Evolutionary conservation across 1,284 basidiomycete genomes (phyloP).

Genomic region (Malassezia sympodialis): DNA sequence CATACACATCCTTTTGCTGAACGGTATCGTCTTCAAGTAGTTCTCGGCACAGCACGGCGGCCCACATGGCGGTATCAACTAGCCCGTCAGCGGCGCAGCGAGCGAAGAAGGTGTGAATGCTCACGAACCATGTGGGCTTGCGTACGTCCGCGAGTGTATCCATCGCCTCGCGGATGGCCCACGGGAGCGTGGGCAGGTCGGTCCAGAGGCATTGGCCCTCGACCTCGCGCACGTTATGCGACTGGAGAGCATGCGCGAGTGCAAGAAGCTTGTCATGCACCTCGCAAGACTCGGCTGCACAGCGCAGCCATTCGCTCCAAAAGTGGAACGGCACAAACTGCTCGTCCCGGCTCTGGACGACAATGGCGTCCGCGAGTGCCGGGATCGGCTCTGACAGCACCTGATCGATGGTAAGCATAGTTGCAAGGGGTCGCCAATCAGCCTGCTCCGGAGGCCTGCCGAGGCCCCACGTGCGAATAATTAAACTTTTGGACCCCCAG

Average conservation of each 20-base stretch:
- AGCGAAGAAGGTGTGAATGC: background rate
- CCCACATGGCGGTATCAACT: background rate
- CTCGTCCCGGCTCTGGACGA: background rate
- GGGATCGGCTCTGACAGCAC: background rate
- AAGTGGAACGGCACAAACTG: slow-evolving; percentile 1
- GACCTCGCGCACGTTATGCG: background rate
- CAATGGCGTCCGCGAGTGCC: background rate
- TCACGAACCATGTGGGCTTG: background rate
- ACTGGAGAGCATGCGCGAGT: background rate
- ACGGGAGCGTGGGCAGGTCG: background rate
- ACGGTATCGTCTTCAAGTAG: background rate
- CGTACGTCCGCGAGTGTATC: background rate
- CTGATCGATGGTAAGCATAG: background rate
- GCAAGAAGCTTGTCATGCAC: background rate
- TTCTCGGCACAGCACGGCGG: background rate
- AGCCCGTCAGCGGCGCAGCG: background rate
- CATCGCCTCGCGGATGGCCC: slow-evolving; percentile 3
- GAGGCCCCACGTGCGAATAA: background rate
- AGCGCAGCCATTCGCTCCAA: slow-evolving; percentile 5
- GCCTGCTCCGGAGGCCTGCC: background rate
- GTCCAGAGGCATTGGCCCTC: slow-evolving; percentile 1
- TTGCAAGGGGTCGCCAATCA: background rate
- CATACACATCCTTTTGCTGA: background rate
- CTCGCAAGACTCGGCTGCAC: background rate
- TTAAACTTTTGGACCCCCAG: background rate